These are phyloP conservation scores for Astrocystis sublimbata DNA, from an alignment of 495 filamentous ascomycete genomes.

Conservation along the genomic window DNA sequence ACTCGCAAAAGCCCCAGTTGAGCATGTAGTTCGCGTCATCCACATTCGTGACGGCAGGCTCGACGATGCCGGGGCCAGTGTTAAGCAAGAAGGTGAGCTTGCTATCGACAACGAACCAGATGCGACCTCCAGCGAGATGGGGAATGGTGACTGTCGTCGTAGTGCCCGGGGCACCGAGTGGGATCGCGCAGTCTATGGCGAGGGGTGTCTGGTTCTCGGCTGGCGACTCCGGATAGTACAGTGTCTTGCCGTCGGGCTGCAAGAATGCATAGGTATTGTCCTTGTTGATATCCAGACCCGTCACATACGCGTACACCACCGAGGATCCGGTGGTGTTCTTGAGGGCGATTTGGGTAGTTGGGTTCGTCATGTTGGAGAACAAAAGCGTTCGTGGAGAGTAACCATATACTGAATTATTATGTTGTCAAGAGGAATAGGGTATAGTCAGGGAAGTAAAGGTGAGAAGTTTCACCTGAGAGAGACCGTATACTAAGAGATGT, in stretches of 20 bases:
- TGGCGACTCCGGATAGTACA: slow-evolving; percentile 39
- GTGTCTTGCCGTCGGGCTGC: slow-evolving; percentile 53
- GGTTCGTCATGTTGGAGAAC: slow-evolving; percentile 39
- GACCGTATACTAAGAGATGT: neutral
- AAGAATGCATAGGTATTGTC: slow-evolving; percentile 62
- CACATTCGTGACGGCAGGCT: slow-evolving; percentile 67
- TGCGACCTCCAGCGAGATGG: slow-evolving; percentile 64
- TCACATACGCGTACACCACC: slow-evolving; percentile 70
- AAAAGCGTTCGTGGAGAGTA: neutral
- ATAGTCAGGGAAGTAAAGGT: neutral
- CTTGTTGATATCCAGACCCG: slow-evolving; percentile 62
- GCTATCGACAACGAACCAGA: slow-evolving; percentile 67
- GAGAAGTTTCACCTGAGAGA: neutral
- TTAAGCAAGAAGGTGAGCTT: slow-evolving; percentile 70
- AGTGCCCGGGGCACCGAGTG: slow-evolving; percentile 59
- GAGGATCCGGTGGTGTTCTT: slow-evolving; percentile 63
- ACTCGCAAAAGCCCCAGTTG: slow-evolving; percentile 70
- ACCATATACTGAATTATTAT: neutral
- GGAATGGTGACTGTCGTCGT: slow-evolving; percentile 64
- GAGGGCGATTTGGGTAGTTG: slow-evolving; percentile 57
- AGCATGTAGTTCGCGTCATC: slow-evolving; percentile 66
- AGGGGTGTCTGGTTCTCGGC: slow-evolving; percentile 38
- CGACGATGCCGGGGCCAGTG: slow-evolving; percentile 66
- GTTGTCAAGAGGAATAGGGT: neutral
- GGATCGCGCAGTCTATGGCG: slow-evolving; percentile 59